Evolutionary conservation across 116 monocot species (phyloP), one percentile per base, ranked within the genome.

Genomic region (Thalassia testudinum): DNA sequence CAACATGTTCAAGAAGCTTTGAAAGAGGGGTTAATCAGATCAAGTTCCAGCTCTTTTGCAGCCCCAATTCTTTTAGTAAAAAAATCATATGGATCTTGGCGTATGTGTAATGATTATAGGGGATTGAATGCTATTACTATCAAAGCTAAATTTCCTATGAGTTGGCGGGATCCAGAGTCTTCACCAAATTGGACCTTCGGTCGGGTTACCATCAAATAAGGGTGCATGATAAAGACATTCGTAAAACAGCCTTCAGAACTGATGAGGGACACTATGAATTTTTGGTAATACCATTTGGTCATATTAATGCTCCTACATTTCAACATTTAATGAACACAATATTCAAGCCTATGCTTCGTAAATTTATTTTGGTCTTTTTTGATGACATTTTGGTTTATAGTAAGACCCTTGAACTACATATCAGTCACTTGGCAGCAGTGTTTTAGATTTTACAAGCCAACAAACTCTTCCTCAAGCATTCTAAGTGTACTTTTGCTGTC

Each of bases 201-300:
- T 54, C 16, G 15, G 0, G 55, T 0, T 55, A 30, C 12, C 30
- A 54, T 21, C 37, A 54, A 12, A 34, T 54, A 5, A 15, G 27
- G 1, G 18, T 55, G 17, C 21, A 34, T 11, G 13, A 14, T 0
- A 8, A n/a, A 7, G 54, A 55, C 21, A 0, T 55, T 14, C 18
- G 0, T 5, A 55, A 55, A 21, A 55, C 0, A 21, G 27, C 18
- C 15, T 55, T 55, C 11, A 0, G 19, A 21, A 55, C 27, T 0
- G 29, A 55, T 34, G 54, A 37, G 6, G 54, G 54, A 6, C 54
- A 55, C 8, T 55, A 55, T 21, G 54, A 55, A n/a, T 55, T 55
- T 26, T 7, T 55, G 2, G 20, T 55, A 0, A 38, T 55, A 29
- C 17, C 30, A 5, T 55, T 55, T 34, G 54, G 18, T 0, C n/a